Evolutionary conservation across 176 grass and related monocot species (phyloP), one percentile per base, ranked within the genome.

Genomic region (Tillandsia fasciculata): DNA sequence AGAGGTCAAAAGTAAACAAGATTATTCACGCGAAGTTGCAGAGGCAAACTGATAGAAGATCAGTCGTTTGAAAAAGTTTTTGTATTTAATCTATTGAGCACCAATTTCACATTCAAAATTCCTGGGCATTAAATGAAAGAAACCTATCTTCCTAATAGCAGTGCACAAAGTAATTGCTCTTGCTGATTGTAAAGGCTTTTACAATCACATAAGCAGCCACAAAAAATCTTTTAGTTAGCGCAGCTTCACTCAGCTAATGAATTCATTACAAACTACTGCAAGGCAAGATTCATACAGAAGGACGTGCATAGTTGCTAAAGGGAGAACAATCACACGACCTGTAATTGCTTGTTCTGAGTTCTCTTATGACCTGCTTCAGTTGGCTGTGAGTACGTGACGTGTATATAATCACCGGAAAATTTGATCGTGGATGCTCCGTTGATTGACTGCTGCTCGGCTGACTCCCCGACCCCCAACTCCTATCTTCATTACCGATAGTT

Each of bases 331-430:
- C 10, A 48, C 22, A 70, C 49, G 50, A 97, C 89, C 94, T 97
- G 83, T 97, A 92, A 68, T 73, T 90, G 64, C 83, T 90, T 49
- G 89, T 77, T 78, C 85, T 97, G 56, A 97, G 86, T 77, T 97
- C 94, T 76, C 88, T 89, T 79, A 97, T 90, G 66, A 92, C 86
- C 77, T 92, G 93, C 79, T 88, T 78, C 49, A 97, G 89, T 82
- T 97, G 93, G 83, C 86, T 92, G 66, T 97, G 93, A 22, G 93
- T 97, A 52, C 93, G 84, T 13, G 93, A 92, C 61, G 93, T 77
- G 63, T 97, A 97, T 74, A 97, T 87, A 72, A 97, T 97, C 48
- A 92, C 88, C 12, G 93, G 93, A 63, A 85, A 89, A 59, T 63
- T 24, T n/a, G 81, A 90, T 26, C 48, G 24, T 49, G 53, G 72